Conservation (phyloP, 345 rosid genomes). For the Salix suchowensis region DNA sequence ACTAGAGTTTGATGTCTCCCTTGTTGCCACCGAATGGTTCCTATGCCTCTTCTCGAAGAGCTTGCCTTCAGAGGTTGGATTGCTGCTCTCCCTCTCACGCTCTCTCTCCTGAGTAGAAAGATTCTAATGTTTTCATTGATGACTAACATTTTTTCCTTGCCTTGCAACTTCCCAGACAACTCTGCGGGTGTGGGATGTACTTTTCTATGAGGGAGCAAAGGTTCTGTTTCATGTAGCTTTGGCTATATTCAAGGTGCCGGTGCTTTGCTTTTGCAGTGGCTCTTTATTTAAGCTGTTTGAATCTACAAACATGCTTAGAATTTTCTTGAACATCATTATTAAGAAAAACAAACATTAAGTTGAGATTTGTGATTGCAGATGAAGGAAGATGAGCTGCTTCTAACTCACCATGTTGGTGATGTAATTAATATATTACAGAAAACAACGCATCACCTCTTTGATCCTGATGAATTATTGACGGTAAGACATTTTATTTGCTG, state of each 20-base stretch:
- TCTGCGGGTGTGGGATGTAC: constrained; percentile 95
- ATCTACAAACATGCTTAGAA: background rate
- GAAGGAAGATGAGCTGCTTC: constrained; percentile 87
- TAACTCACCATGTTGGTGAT: constrained; percentile 91
- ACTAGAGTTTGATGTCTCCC: constrained; percentile 92
- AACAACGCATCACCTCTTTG: constrained; percentile 90
- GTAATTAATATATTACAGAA: constrained; percentile 75
- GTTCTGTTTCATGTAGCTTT: constrained; percentile 95
- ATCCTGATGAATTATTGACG: constrained; percentile 89
- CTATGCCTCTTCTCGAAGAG: constrained; percentile 98
- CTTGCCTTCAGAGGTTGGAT: constrained; percentile 92
- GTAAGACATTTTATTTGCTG: constrained; percentile 36
- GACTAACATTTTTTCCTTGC: constrained; percentile 1
- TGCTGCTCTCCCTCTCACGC: background rate
- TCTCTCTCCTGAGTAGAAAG: background rate
- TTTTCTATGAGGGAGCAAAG: constrained; percentile 96
- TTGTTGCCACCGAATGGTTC: constrained; percentile 99
- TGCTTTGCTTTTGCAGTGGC: constrained; percentile 12
- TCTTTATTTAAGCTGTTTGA: background rate
- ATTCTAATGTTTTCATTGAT: background rate
- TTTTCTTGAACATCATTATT: constrained; percentile 1
- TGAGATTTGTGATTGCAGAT: constrained; percentile 48
- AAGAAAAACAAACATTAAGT: background rate
- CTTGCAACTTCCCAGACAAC: constrained; percentile 58
- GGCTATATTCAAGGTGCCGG: constrained; percentile 85